Conservation (phyloP, 306 rosid species). For the cucumber (Cucumis sativus) region Cucumber_9930_V3 NC_026657.2:9700001-9700500, state of each 20-base stretch:
- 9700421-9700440: background rate
- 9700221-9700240: slow-evolving; percentile 85
- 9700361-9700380: background rate
- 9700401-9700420: background rate
- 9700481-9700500: background rate
- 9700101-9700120: background rate
- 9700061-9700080: background rate
- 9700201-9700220: slow-evolving; percentile 91
- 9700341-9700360: background rate
- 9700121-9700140: slow-evolving; percentile 10
- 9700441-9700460: background rate
- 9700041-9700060: slow-evolving; percentile 45
- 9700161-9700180: slow-evolving; percentile 97
- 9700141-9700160: slow-evolving; percentile 96
- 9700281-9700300: background rate
- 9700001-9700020: slow-evolving; percentile 94
- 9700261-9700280: background rate
- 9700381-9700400: background rate
- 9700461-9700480: background rate
- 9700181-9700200: slow-evolving; percentile 88
- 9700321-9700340: background rate
- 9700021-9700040: slow-evolving; percentile 95
- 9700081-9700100: background rate
- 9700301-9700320: background rate
- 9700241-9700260: slow-evolving; percentile 95